Conservation (phyloP, 2,329 filamentous ascomycete species). For the Paracorniculantispora psalliotae region DNA sequence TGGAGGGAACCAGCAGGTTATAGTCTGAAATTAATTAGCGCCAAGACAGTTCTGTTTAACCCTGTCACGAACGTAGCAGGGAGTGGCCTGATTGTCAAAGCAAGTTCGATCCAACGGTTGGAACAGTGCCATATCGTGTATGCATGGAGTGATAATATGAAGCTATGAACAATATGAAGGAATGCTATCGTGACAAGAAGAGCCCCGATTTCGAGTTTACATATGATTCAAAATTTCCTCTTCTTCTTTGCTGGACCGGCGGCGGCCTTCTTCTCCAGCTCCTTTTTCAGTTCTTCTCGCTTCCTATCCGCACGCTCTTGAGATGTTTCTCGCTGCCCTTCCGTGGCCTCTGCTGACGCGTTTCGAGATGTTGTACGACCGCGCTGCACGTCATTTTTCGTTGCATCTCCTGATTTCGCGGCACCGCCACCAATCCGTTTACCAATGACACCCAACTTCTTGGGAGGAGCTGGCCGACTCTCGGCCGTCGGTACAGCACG, state of each 20-base stretch:
- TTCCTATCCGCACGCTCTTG: conserved; percentile 45
- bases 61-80: neutral
- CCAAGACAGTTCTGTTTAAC: neutral
- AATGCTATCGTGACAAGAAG: neutral
- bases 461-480: conserved; percentile 12
- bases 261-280: conserved; percentile 50
- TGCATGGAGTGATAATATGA: neutral
- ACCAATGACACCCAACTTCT: conserved; percentile 32
- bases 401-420: neutral
- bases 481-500: conserved; percentile 16
- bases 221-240: conserved; percentile 41
- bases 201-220: no score
- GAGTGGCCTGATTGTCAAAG: conserved; percentile 5
- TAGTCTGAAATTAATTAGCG: neutral
- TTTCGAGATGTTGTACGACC: conserved; percentile 19
- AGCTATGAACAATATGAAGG: neutral
- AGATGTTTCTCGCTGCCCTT: conserved; percentile 35
- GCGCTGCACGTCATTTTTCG: conserved; percentile 17
- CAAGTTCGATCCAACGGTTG: neutral
- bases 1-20: neutral
- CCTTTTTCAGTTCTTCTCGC: conserved; percentile 46
- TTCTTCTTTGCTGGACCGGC: conserved; percentile 52
- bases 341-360: conserved; percentile 22
- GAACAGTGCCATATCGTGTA: neutral
- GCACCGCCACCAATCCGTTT: conserved; percentile 20